Base-by-base conservation (phyloP, 176 grass and related monocot genomes). In the Luzula sylvatica region DNA sequence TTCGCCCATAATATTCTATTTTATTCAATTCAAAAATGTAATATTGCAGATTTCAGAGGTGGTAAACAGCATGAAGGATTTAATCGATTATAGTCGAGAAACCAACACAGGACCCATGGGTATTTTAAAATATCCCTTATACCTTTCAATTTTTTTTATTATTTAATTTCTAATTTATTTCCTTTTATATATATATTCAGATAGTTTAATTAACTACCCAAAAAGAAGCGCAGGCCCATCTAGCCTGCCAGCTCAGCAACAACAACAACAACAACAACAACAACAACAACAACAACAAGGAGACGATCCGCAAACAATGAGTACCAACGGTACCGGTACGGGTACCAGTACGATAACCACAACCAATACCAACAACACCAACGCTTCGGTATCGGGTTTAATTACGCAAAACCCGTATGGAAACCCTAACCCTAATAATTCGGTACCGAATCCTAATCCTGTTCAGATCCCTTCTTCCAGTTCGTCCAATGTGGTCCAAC, bases 21-120 rank as follows among this genome's bases (percentile, higher is more conserved):
- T n/a, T n/a, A n/a, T n/a, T n/a, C n/a, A n/a, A n/a, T n/a, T n/a
- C n/a, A n/a, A n/a, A 59, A 24, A 3, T 40, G 38, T 51, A 50
- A 3, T 22, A 60, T 68, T 12, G 29, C 65, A 98, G 86, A 87
- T 98, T 80, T 90, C 86, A 16, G 93, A 98, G 78, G 86, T 98
- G 50, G 93, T 98, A 41, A 92, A 86, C 80, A 83, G 83, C 68
- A 98, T 98, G 93, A 98, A 98, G 51, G 93, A 87, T 57, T 68
- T 98, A 43, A 92, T 98, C 65, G 82, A 92, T 68, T 92, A 82
- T 75, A 83, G 75, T 28, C 75, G 71, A 7, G 75, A 92, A 56
- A 80, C 79, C 45, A 92, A 83, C 46, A 81, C 80, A 50, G 86
- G 93, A 44, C 86, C 93, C 22, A 87, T 80, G 49, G 93, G 93